Evolutionary conservation across 1,139 yeast species (phyloP).

Genomic region (Debaryomycetaceae sp.): DNA sequence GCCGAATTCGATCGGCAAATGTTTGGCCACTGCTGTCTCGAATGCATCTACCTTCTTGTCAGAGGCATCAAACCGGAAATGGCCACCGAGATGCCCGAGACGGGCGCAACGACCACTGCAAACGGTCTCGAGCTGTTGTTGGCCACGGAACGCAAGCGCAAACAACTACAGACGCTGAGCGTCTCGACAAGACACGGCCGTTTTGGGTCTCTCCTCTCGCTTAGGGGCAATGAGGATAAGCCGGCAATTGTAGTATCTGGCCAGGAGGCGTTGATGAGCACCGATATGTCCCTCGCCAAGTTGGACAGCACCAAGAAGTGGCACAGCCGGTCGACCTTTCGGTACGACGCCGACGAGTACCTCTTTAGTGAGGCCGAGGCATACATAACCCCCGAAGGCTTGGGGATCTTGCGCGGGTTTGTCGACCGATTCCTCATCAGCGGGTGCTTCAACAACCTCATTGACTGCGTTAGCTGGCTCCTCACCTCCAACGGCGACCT

Average conservation of each 20-base stretch:
- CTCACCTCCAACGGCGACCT: slow-evolving; percentile 30
- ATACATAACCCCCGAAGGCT: slow-evolving; percentile 23
- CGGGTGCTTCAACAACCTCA: slow-evolving; percentile 69
- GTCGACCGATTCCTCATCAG: slow-evolving; percentile 55
- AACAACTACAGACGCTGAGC: slow-evolving; percentile 44
- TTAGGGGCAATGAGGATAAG: slow-evolving; percentile 53
- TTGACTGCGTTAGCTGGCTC: slow-evolving; percentile 47
- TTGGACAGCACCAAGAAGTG: slow-evolving; percentile 68
- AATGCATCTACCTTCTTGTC: slow-evolving; percentile 60
- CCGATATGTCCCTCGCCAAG: slow-evolving; percentile 46
- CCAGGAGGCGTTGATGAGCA: slow-evolving; percentile 55
- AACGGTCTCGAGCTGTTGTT: slow-evolving; percentile 49
- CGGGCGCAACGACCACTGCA: slow-evolving; percentile 9
- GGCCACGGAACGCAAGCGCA: slow-evolving; percentile 52
- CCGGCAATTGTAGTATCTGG: slow-evolving; percentile 70
- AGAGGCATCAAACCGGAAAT: slow-evolving; percentile 48
- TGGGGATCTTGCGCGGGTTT: slow-evolving; percentile 42
- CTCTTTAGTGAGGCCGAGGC: slow-evolving; percentile 24
- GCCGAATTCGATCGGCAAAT: slow-evolving; percentile 57
- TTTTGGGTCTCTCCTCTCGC: slow-evolving; percentile 80
- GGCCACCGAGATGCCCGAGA: background rate
- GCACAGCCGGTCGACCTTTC: slow-evolving; percentile 44
- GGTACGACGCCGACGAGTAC: slow-evolving; percentile 42
- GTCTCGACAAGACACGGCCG: slow-evolving; percentile 80
- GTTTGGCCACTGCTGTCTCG: slow-evolving; percentile 64